These are phyloP conservation scores for Sporisorium iseilematis-ciliati DNA, from an alignment of 1,284 basidiomycete genomes.

Conservation along the genomic window DNA sequence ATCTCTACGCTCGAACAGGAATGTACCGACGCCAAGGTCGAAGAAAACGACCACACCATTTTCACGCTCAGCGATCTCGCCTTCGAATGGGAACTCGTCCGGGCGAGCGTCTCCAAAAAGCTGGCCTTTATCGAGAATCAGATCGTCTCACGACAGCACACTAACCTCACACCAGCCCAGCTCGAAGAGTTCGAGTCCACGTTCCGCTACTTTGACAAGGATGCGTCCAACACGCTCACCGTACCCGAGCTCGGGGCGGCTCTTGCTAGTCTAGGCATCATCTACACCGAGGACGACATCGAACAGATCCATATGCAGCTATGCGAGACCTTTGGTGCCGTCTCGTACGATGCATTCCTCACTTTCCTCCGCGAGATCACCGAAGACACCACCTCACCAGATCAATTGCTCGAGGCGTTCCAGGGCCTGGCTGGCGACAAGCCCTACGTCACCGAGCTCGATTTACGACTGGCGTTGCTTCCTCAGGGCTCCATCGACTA, in stretches of 20 bases:
- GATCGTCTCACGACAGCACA: constrained; percentile 91
- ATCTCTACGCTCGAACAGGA: constrained; percentile 71
- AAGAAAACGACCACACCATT: constrained; percentile 96
- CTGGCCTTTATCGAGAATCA: constrained; percentile 96
- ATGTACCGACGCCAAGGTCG: constrained; percentile 89
- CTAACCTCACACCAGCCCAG: constrained; percentile 92
- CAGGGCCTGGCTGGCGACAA: constrained; percentile 90
- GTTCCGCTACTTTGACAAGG: constrained; percentile 96
- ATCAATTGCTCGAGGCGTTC: constrained; percentile 93
- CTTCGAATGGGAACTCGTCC: constrained; percentile 87
- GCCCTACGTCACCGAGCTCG: constrained; percentile 93
- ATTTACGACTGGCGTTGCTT: constrained; percentile 87
- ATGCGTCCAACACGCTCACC: constrained; percentile 87
- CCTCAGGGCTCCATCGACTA: constrained; percentile 84
- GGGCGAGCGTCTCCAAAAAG: constrained; percentile 86
- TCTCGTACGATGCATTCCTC: constrained; percentile 94
- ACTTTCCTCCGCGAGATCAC: constrained; percentile 89
- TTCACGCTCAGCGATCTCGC: constrained; percentile 89
- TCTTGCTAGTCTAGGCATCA: constrained; percentile 91
- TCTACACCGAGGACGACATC: constrained; percentile 89
- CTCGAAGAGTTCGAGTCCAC: constrained; percentile 97
- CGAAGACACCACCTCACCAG: constrained; percentile 92
- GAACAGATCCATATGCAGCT: constrained; percentile 86
- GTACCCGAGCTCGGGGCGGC: constrained; percentile 90
- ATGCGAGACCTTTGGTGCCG: constrained; percentile 84